phyloP scores from a whole-genome alignment of 202 grass and related monocot genomes.

The Panicum virgatum region DNA sequence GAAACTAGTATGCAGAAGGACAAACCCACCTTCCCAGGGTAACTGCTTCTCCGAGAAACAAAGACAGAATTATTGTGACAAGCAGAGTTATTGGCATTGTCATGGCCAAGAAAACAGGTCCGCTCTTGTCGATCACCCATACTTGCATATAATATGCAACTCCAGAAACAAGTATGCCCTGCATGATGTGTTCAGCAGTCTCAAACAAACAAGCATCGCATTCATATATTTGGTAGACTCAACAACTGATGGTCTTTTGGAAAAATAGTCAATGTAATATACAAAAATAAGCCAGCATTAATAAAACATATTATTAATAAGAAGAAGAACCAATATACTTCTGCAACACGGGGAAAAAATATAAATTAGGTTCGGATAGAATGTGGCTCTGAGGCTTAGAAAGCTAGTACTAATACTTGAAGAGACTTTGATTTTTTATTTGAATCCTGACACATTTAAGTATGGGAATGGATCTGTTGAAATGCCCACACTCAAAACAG shows the following conservation, averaged over 20 bases:
- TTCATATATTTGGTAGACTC: background rate
- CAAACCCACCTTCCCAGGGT: slow-evolving; percentile 29
- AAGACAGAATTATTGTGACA: slow-evolving; percentile 43
- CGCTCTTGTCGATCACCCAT: slow-evolving; percentile 63
- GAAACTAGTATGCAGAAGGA: background rate
- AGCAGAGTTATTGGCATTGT: slow-evolving; percentile 44
- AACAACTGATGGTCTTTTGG: background rate
- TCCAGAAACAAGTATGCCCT: slow-evolving; percentile 48
- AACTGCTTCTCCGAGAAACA: slow-evolving; percentile 52
- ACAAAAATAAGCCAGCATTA: background rate
- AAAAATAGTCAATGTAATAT: background rate
- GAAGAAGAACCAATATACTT: background rate
- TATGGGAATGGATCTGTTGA: background rate
- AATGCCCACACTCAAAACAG: background rate
- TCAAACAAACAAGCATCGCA: background rate
- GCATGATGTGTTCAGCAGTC: background rate
- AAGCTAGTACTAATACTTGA: background rate
- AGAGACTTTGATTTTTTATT: background rate
- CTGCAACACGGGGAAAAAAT: background rate
- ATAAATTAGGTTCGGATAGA: background rate
- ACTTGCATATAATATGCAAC: slow-evolving; percentile 50
- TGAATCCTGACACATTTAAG: background rate
- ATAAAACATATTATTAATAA: background rate
- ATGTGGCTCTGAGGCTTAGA: background rate
- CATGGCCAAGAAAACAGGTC: slow-evolving; percentile 60